A percentile compares a stretch with the other conserved stretches of the same genome.
Conservation (phyloP, 352 stramenopile species). For the Phytophthora citricola region DNA sequence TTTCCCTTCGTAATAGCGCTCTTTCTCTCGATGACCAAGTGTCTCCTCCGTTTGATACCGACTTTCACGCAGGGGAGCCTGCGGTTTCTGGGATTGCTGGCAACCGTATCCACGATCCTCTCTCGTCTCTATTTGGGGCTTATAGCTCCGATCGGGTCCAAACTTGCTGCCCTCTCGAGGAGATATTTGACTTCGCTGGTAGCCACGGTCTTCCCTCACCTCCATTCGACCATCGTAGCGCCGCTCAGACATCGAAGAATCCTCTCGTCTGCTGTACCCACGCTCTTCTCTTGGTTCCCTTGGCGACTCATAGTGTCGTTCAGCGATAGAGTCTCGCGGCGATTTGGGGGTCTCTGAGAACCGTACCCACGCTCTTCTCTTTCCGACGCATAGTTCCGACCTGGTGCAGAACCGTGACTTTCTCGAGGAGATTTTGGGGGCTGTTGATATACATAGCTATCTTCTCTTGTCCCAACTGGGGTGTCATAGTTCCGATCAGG, state of each 20-base stretch:
- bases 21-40: slow-evolving; percentile 16
- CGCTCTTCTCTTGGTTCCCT: slow-evolving; percentile 32
- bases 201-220: slow-evolving; percentile 20
- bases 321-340: slow-evolving; percentile 14
- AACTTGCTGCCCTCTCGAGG: slow-evolving; percentile 3
- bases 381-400: slow-evolving; percentile 19
- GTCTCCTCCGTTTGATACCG: slow-evolving; percentile 17
- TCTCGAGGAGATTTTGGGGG: slow-evolving; percentile 17
- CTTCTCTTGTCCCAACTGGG: slow-evolving; percentile 11
- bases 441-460: slow-evolving; percentile 17
- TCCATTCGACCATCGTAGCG: slow-evolving; percentile 16
- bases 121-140: slow-evolving; percentile 3
- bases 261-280: slow-evolving; percentile 20
- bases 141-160: slow-evolving; percentile 5
- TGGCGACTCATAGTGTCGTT: slow-evolving; percentile 14
- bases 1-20: slow-evolving; percentile 31
- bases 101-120: slow-evolving; percentile 34
- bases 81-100: slow-evolving; percentile 10
- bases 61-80: slow-evolving; percentile 7
- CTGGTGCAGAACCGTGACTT: neutral
- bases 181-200: slow-evolving; percentile 18
- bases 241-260: slow-evolving; percentile 4
- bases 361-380: slow-evolving; percentile 35
- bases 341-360: slow-evolving; percentile 9
- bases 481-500: slow-evolving; percentile 22